Evolutionary conservation across 176 grass and related monocot species (phyloP), one percentile per base, ranked within the genome.

Genomic region (Microstegium vimineum): DNA sequence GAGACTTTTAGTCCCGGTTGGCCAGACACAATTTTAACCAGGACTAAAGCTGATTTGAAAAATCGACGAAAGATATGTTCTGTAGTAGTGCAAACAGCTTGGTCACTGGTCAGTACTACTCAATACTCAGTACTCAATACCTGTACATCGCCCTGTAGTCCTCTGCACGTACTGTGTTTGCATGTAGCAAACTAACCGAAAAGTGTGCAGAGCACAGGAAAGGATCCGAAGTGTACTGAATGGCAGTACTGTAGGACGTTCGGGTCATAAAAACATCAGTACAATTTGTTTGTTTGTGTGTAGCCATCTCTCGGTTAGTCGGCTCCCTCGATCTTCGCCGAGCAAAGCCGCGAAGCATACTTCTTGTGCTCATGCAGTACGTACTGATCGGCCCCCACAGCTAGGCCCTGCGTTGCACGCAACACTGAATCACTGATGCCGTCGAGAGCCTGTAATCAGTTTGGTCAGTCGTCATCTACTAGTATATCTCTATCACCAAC

Each of bases 341-440:
- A 67, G 17, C 64, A 67, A 8, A 67, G 5, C 43, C 47, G 47
- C 16, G 6, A 30, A 31, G 77, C n/a, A n/a, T 57, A 34, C 36
- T 38, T 8, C 68, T 52, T 64, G 20, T 13, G 40, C 2, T 26
- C 63, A 10, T 5, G 14, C 4, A 0, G 16, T 49, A 42, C n/a
- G 40, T 22, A 68, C 13, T 16, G 22, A 54, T 23, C 28, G 28
- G 8, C 25, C 38, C 23, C 60, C 23, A n/a, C n/a, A n/a, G n/a
- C n/a, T n/a, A 69, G 46, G 14, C 25, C 73, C 80, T 83, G 22
- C 80, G 42, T 52, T 8, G 15, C 73, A 87, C 86, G 66, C 80
- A 71, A 54, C 41, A 2, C 43, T n/a, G 77, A 14, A 71, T 42
- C 41, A 2, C 43, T n/a, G 77, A 14, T 32, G 69, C 61, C n/a